Evolutionary conservation across 2,329 filamentous ascomycete genomes (phyloP).

Genomic region (Pestalotiopsis sp.): DNA sequence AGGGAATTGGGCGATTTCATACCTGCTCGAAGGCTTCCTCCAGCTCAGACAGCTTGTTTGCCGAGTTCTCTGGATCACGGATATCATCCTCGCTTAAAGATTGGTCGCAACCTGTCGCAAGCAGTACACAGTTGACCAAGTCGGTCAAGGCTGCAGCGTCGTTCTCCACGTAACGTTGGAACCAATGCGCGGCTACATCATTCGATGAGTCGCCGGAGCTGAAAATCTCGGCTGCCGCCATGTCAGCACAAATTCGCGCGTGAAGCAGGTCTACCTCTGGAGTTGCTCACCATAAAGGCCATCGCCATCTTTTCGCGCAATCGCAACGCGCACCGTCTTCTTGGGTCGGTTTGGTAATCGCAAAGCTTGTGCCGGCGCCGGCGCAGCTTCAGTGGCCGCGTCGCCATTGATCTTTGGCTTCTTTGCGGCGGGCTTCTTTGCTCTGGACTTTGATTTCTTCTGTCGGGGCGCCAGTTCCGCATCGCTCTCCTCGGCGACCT

Average conservation of each 20-base stretch:
- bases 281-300: conserved; percentile 56
- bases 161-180: conserved; percentile 59
- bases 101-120: conserved; percentile 78
- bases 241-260: not conserved
- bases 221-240: conserved; percentile 63
- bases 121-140: conserved; percentile 68
- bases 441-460: conserved; percentile 43
- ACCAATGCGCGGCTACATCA: conserved; percentile 63
- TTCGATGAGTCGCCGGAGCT: conserved; percentile 59
- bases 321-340: conserved; percentile 56
- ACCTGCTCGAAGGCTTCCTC: conserved; percentile 86
- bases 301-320: conserved; percentile 53
- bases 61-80: conserved; percentile 84
- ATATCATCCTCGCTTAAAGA: conserved; percentile 83
- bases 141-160: conserved; percentile 60
- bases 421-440: conserved; percentile 63
- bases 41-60: conserved; percentile 78
- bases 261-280: conserved; percentile 22
- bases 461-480: conserved; percentile 47
- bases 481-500: conserved; percentile 40
- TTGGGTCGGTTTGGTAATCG: conserved; percentile 56
- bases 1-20: conserved; percentile 35
- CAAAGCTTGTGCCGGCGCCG: conserved; percentile 29
- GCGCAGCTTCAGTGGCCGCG: conserved; percentile 40
- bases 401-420: conserved; percentile 67